Percentiles rank a stretch among this genome's conserved stretches.
Conservation (phyloP, 1,284 basidiomycete genomes). For the Sporisorium sorghi region DNA sequence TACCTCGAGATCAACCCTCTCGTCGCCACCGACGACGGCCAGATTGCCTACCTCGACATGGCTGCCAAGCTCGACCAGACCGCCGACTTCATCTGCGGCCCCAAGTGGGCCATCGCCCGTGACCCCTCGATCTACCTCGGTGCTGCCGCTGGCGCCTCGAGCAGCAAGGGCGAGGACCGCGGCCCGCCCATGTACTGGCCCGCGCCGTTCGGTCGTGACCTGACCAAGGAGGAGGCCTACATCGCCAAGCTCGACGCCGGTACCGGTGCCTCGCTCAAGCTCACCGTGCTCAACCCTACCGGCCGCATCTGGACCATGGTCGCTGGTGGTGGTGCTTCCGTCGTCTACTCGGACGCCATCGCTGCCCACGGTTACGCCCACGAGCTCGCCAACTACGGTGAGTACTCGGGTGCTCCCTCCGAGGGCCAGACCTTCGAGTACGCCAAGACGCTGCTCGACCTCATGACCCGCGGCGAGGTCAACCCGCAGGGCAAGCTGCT, state of each 20-base stretch:
- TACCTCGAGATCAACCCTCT: conserved; percentile 99
- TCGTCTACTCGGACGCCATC: conserved; percentile 90
- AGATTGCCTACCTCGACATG: conserved; percentile 98
- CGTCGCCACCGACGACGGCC: conserved; percentile 87
- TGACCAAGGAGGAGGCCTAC: conserved; percentile 99
- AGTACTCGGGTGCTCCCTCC: conserved; percentile 98
- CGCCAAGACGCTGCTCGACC: conserved; percentile 97
- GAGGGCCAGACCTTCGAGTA: conserved; percentile 99
- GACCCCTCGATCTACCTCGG: conserved; percentile 79
- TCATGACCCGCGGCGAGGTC: conserved; percentile 81
- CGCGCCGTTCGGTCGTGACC: conserved; percentile 94
- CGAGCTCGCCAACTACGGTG: conserved; percentile 99
- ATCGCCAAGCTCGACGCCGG: conserved; percentile 97
- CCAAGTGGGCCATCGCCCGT: conserved; percentile 98
- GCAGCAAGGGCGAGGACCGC: conserved; percentile 67
- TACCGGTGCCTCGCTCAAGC: conserved; percentile 96
- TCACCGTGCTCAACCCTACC: conserved; percentile 93
- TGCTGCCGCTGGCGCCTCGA: conserved; percentile 72
- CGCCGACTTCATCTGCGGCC: conserved; percentile 96
- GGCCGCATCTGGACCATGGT: conserved; percentile 99
- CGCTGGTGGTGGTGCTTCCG: conserved; percentile 82
- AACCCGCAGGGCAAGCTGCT: conserved; percentile 84
- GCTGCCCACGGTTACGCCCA: conserved; percentile 95
- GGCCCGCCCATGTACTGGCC: conserved; percentile 98
- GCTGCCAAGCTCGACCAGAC: conserved; percentile 98